phyloP scores from a whole-genome alignment of 768 basidiomycete genomes.

The Auriscalpium microsporum region DNA sequence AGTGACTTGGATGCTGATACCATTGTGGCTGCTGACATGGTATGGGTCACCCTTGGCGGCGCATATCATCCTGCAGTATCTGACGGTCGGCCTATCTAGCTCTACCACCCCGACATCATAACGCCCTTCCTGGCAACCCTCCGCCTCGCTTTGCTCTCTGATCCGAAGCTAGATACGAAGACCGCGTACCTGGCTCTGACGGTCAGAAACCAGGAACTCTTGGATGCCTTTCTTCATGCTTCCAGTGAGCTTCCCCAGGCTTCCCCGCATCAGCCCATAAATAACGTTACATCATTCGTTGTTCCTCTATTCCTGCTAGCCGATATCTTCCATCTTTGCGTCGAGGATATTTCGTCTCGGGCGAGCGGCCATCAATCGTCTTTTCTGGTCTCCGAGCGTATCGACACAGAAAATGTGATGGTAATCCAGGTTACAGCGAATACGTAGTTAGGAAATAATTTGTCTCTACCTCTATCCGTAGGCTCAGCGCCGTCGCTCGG shows the following conservation, averaged over 20 bases:
- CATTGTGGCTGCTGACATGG: slow-evolving; percentile 67
- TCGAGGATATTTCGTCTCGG: too few species aligned
- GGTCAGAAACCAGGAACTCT: slow-evolving; percentile 7
- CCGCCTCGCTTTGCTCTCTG: slow-evolving; percentile 4
- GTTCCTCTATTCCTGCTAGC: too few species aligned
- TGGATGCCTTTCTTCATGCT: slow-evolving; percentile 5
- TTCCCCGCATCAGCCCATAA: not conserved
- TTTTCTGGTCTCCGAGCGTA: too few species aligned
- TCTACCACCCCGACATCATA: slow-evolving; percentile 11
- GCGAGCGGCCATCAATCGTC: too few species aligned
- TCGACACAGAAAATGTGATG: too few species aligned
- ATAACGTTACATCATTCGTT: too few species aligned
- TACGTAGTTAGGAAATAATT: too few species aligned
- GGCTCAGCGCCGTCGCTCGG: too few species aligned
- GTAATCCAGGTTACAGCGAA: too few species aligned
- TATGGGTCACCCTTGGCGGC: slow-evolving; percentile 19
- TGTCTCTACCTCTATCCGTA: too few species aligned
- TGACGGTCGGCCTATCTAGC: not conserved
- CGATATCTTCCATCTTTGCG: too few species aligned
- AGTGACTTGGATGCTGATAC: slow-evolving; percentile 41
- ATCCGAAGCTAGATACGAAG: not conserved
- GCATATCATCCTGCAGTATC: not conserved
- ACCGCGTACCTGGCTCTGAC: slow-evolving; percentile 12
- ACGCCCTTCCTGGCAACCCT: slow-evolving; percentile 11
- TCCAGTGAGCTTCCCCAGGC: slow-evolving; percentile 1